Evolutionary conservation across 257 asterid genomes (phyloP).

Genomic region (Ballota nigra): DNA sequence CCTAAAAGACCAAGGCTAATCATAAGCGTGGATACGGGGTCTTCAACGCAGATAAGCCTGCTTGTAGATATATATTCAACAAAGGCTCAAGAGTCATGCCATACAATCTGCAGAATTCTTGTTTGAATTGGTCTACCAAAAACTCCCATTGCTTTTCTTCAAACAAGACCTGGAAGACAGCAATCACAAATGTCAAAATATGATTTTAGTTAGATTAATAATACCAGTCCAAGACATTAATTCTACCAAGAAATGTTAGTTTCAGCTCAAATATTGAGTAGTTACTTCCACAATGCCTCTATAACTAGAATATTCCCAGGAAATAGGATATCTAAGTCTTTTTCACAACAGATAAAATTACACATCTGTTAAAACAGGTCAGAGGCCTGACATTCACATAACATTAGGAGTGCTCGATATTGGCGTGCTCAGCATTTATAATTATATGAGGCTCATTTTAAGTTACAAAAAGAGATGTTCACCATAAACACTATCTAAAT

Average conservation of each 20-base stretch:
- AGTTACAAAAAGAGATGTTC: not conserved
- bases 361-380: not conserved
- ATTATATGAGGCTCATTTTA: not conserved
- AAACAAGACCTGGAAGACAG: slow-evolving; percentile 65
- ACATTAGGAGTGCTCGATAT: not conserved
- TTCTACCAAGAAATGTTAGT: not conserved
- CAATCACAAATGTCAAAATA: not conserved
- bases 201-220: not conserved
- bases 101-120: slow-evolving; percentile 91
- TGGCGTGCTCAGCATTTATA: not conserved
- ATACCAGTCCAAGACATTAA: not conserved
- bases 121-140: slow-evolving; percentile 89
- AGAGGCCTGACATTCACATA: not conserved
- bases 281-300: not conserved
- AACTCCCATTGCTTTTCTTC: slow-evolving; percentile 91
- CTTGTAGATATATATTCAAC: slow-evolving; percentile 91
- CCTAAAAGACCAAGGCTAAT: not conserved
- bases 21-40: slow-evolving; percentile 87
- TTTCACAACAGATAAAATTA: not conserved
- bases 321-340: not conserved
- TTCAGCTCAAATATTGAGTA: not conserved
- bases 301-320: slow-evolving; percentile 5
- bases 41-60: slow-evolving; percentile 93
- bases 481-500: not conserved
- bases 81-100: slow-evolving; percentile 98